Percentiles rank a stretch among this genome's conserved stretches.
These are phyloP conservation scores for Globisporangium echinulatum DNA, from an alignment of 352 stramenopile species.

Conservation along the genomic window DNA sequence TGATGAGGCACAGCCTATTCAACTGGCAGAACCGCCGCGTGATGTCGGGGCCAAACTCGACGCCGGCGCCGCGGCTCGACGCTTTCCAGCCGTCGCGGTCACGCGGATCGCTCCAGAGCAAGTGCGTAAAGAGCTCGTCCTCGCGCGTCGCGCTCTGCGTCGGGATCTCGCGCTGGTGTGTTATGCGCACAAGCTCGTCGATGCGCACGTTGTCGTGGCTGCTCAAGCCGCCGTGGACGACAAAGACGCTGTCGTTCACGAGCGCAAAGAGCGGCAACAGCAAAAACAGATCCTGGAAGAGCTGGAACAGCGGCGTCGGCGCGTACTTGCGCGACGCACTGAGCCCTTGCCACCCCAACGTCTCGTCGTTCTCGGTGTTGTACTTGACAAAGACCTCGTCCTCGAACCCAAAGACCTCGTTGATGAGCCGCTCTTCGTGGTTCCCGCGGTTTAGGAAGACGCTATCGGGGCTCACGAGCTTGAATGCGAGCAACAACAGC, in stretches of 20 bases:
- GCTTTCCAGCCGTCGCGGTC: conserved; percentile 50
- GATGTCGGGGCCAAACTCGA: conserved; percentile 93
- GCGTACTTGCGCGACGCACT: conserved; percentile 64
- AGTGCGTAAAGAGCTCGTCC: conserved; percentile 87
- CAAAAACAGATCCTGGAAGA: conserved; percentile 85
- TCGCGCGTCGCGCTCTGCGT: conserved; percentile 74
- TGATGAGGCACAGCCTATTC: conserved; percentile 87
- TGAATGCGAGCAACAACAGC: conserved; percentile 84
- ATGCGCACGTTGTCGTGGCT: conserved; percentile 84
- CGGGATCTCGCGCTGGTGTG: conserved; percentile 83
- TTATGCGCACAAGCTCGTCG: conserved; percentile 75
- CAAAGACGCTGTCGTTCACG: conserved; percentile 89
- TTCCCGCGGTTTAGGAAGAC: conserved; percentile 95
- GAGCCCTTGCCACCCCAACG: conserved; percentile 46
- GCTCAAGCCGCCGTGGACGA: conserved; percentile 91
- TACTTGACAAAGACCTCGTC: conserved; percentile 82
- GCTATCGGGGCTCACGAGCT: conserved; percentile 81
- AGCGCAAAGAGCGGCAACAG: conserved; percentile 87
- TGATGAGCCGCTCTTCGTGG: conserved; percentile 93
- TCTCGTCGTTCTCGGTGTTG: conserved; percentile 72
- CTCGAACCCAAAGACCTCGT: conserved; percentile 87
- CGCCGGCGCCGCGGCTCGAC: conserved; percentile 78
- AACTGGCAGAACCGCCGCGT: conserved; percentile 83
- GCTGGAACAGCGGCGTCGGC: conserved; percentile 71
- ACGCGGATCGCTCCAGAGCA: conserved; percentile 90